Evolutionary conservation across 1,284 basidiomycete genomes (phyloP).

Genomic region (Microbotryum intermedium): DNA sequence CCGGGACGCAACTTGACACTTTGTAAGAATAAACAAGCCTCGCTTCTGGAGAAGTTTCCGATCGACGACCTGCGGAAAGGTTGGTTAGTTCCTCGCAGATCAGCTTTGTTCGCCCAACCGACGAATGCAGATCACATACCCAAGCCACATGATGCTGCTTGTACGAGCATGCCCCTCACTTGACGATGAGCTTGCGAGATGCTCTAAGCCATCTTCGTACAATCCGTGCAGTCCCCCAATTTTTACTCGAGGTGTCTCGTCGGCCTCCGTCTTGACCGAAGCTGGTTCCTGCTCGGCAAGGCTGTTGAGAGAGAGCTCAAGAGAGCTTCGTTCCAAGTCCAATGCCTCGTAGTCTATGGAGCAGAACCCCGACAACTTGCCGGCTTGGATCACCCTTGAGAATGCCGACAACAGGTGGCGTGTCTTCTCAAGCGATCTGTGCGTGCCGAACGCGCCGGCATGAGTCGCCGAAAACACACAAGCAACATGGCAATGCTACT

Average conservation of each 20-base stretch:
- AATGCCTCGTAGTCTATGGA: slow-evolving; percentile 27
- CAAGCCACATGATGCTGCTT: no score
- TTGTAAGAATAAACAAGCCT: slow-evolving; percentile 65
- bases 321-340: slow-evolving; percentile 46
- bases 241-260: slow-evolving; percentile 41
- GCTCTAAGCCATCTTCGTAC: slow-evolving; percentile 24
- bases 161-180: slow-evolving; percentile 55
- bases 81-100: slow-evolving; percentile 1
- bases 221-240: slow-evolving; percentile 24
- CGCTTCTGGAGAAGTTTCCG: slow-evolving; percentile 78
- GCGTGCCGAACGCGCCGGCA: slow-evolving; percentile 3
- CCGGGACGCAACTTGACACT: slow-evolving; percentile 65
- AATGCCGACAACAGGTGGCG: slow-evolving; percentile 74
- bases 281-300: slow-evolving; percentile 58
- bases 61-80: slow-evolving; percentile 81
- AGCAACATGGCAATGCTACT: background rate
- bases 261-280: slow-evolving; percentile 43
- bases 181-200: background rate
- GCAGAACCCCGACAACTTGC: slow-evolving; percentile 35
- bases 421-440: slow-evolving; percentile 79
- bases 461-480: background rate
- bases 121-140: background rate
- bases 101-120: slow-evolving; percentile 17
- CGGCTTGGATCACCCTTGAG: slow-evolving; percentile 41
- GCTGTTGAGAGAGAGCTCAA: slow-evolving; percentile 4